A percentile compares a stretch with the other conserved stretches of the same genome.
Conservation (phyloP, 345 rosid species). For the Laguncularia racemosa region DNA sequence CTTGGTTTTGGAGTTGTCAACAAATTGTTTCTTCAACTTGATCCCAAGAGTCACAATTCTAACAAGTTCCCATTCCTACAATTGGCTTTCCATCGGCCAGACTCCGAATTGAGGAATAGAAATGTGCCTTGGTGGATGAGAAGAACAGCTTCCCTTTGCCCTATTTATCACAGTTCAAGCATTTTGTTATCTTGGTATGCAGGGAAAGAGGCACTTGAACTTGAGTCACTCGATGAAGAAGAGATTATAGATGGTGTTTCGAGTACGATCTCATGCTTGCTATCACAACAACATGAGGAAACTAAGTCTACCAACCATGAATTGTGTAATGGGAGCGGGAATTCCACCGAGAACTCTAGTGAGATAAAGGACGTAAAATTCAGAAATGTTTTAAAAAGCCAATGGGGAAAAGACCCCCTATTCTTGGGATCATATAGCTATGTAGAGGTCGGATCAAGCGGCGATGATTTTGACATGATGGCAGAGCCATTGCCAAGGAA, state of each 20-base stretch:
- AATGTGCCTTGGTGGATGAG: slow-evolving; percentile 96
- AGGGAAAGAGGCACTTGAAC: slow-evolving; percentile 89
- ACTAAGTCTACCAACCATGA: slow-evolving; percentile 11
- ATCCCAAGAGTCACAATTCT: slow-evolving; percentile 2
- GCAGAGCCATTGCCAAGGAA: slow-evolving; percentile 78
- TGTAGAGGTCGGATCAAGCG: slow-evolving; percentile 85
- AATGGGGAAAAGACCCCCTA: slow-evolving; percentile 87
- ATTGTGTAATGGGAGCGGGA: slow-evolving; percentile 31
- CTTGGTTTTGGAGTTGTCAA: slow-evolving; percentile 92
- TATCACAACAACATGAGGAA: slow-evolving; percentile 12
- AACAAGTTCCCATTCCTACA: slow-evolving; percentile 57
- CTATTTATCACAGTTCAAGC: slow-evolving; percentile 62
- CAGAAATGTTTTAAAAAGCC: slow-evolving; percentile 55
- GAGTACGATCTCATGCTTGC: slow-evolving; percentile 47
- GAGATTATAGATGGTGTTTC: slow-evolving; percentile 67
- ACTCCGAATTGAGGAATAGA: slow-evolving; percentile 40
- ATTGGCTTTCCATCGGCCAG: slow-evolving; percentile 54
- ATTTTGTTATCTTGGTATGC: slow-evolving; percentile 91
- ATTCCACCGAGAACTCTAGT: no score
- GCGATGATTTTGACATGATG: slow-evolving; percentile 71
- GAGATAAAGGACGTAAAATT: slow-evolving; percentile 25
- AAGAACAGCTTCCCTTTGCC: slow-evolving; percentile 68
- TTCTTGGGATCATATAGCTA: slow-evolving; percentile 88
- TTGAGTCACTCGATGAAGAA: slow-evolving; percentile 60
- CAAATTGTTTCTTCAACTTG: slow-evolving; percentile 67